Conservation (phyloP, 2,329 filamentous ascomycete species). For the Aspergillus ibericus region DNA sequence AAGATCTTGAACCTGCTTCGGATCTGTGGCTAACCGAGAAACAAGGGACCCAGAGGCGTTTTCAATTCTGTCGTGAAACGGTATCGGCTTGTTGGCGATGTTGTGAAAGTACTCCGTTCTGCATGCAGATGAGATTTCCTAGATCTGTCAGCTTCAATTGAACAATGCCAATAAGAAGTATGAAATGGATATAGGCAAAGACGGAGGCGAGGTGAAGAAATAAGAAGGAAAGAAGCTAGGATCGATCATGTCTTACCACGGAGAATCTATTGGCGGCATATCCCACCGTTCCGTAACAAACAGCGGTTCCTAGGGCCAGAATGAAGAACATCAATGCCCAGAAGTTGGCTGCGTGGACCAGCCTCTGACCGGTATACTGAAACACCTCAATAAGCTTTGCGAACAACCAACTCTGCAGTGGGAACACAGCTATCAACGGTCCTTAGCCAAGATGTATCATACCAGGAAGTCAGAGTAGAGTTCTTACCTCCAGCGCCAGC, state of each 20-base stretch:
- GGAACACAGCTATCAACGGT: constrained; percentile 24
- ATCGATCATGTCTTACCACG: constrained; percentile 38
- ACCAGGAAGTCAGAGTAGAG: neutral
- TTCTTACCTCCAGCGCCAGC: constrained; percentile 35
- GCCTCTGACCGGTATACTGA: constrained; percentile 39
- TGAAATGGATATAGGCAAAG: no score
- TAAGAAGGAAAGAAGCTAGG: no score
- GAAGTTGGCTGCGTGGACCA: constrained; percentile 48
- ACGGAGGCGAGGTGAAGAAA: no score
- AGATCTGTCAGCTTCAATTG: constrained; percentile 20
- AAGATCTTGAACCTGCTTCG: constrained; percentile 53
- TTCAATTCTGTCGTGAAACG: constrained; percentile 12
- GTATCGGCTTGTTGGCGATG: constrained; percentile 10
- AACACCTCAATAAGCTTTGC: constrained; percentile 52
- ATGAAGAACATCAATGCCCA: constrained; percentile 59
- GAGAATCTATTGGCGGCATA: constrained; percentile 48
- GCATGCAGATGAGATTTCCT: constrained; percentile 10
- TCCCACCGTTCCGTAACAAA: constrained; percentile 50
- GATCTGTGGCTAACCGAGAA: constrained; percentile 39
- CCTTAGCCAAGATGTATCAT: no score
- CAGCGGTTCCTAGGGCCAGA: constrained; percentile 49
- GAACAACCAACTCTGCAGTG: constrained; percentile 48
- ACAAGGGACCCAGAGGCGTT: constrained; percentile 14
- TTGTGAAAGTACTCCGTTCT: constrained; percentile 14
- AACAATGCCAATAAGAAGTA: no score